Evolutionary conservation across 2,329 filamentous ascomycete species (phyloP), one percentile per base, ranked within the genome.

Genomic region (Colletotrichum tanaceti): DNA sequence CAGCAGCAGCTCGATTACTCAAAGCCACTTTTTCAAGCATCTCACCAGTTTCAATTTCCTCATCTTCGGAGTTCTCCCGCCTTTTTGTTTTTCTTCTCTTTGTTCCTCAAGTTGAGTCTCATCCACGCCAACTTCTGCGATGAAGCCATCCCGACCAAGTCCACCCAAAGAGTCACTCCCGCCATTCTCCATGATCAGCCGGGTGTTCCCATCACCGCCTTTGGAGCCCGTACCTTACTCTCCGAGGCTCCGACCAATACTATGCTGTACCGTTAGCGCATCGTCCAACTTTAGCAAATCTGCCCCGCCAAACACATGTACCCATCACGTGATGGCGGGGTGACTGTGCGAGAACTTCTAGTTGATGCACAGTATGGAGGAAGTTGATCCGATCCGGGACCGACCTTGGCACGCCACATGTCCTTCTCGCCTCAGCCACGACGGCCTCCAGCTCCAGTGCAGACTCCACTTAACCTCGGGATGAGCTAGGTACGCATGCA

Each of bases 151-250:
- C 32, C 32, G 13, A 24, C 35, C 32, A 35, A 55, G 55, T 60
- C 62, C 61, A 65, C 43, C 13, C 57, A 13, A 44, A 32, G 46
- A 44, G 4, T 32, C 59, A 20, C 18, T 7, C 58, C 54, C 54
- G 54, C 35, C 22, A 38, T 43, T 68, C 62, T 44, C 62, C 65
- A 68, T 44, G 65, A 68, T 65, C 55, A 32, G 55, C 65, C 55
- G 65, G 65, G 62, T 39, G 50, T 41, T 60, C 57, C 55, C 65
- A 68, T 68, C 65, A 65, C 55, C 65, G 65, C 65, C 65, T 61
- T 65, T 68, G 55, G 55, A 64, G 55, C 55, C 44, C 54, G 49
- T 53, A 58, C 58, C 55, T 49, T 62, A 43, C 49, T n/a, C 35
- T 16, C 53, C n/a, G n/a, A n/a, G n/a, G n/a, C n/a, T n/a, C n/a